These are phyloP conservation scores for Puccinia horiana DNA, from an alignment of 1,284 basidiomycete genomes.

Conservation along the genomic window DNA sequence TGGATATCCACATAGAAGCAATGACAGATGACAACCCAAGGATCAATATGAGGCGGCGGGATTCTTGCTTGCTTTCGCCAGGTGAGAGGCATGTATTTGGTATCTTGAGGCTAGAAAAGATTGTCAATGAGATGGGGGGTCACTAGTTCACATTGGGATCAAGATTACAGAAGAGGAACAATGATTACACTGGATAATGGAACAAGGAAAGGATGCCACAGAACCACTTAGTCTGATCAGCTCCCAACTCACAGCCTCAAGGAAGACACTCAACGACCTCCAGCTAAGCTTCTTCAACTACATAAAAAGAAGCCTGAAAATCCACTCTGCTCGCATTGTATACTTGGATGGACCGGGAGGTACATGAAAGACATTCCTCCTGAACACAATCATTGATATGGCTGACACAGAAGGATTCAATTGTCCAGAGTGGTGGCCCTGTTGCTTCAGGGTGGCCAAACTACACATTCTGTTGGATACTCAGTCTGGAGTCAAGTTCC, in stretches of 20 bases:
- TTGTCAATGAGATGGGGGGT: too few species aligned
- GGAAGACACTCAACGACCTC: not conserved
- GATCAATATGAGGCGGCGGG: not conserved
- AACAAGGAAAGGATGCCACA: too few species aligned
- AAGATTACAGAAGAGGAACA: too few species aligned
- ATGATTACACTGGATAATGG: too few species aligned
- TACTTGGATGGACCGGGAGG: not conserved
- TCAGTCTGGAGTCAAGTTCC: too few species aligned
- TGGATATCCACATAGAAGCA: not conserved
- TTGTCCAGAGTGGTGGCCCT: conserved; percentile 63
- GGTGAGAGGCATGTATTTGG: too few species aligned
- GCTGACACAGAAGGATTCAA: conserved; percentile 54
- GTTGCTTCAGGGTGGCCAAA: conserved; percentile 61
- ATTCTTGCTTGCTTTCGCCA: not conserved
- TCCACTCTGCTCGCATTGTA: too few species aligned
- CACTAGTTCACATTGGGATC: too few species aligned
- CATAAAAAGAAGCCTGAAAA: not conserved
- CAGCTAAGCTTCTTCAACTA: not conserved
- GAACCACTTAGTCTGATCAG: too few species aligned
- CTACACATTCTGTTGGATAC: conserved; percentile 59
- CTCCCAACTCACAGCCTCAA: too few species aligned
- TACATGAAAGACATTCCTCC: conserved; percentile 63
- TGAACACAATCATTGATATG: conserved; percentile 60
- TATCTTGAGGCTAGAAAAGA: too few species aligned
- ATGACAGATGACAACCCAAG: not conserved